Evolutionary conservation across 805 yeast genomes (phyloP).

Genomic region (Wickerhamomyces rabaulensis): DNA sequence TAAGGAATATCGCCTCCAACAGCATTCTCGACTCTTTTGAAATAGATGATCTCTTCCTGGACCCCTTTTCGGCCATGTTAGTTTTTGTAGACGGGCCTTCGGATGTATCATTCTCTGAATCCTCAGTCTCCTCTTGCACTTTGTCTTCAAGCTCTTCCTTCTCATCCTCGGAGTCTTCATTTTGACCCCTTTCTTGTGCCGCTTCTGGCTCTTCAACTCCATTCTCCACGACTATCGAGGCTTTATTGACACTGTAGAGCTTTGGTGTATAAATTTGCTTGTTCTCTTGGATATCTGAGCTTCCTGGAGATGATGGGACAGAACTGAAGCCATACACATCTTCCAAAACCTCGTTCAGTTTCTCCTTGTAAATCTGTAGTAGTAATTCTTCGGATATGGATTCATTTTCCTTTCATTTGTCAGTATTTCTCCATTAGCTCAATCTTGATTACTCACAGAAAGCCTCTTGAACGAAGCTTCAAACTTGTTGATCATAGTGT

Average conservation of each 20-base stretch:
- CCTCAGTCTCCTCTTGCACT: too few species aligned
- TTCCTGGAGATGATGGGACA: neutral
- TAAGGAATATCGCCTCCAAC: constrained; percentile 19
- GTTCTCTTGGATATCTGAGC: neutral
- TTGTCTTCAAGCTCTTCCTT: too few species aligned
- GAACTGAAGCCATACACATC: neutral
- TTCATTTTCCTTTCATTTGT: too few species aligned
- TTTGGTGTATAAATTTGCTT: neutral
- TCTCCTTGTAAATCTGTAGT: neutral
- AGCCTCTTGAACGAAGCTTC: constrained; percentile 4
- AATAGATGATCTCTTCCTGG: constrained; percentile 8
- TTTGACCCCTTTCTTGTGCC: too few species aligned
- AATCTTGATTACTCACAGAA: constrained; percentile 1
- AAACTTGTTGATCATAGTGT: constrained; percentile 1
- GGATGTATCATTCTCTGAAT: too few species aligned
- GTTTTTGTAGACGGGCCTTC: too few species aligned
- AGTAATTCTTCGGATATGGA: too few species aligned
- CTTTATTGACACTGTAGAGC: neutral
- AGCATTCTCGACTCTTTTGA: constrained; percentile 9
- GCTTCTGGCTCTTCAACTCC: neutral
- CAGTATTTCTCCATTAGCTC: too few species aligned
- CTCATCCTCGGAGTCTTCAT: too few species aligned
- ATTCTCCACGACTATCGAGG: neutral
- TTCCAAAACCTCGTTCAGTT: neutral
- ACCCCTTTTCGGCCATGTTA: neutral